A percentile compares a stretch with the other conserved stretches of the same genome.
Conservation (phyloP, 495 filamentous ascomycete genomes). For the Trichoderma reesei region DNA sequence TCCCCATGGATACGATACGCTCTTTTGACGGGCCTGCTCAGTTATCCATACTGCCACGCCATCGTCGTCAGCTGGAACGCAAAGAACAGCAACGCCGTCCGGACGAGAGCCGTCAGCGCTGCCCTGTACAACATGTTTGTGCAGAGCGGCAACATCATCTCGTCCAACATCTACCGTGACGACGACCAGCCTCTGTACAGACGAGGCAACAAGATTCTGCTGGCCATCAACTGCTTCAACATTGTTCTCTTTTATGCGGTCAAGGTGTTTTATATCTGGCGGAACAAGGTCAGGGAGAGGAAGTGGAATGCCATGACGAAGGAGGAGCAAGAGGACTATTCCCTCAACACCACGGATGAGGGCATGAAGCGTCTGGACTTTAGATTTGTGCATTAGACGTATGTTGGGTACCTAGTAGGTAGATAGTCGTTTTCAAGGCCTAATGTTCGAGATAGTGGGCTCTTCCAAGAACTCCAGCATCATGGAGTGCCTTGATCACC, state of each 20-base stretch:
- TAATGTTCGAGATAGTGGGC: no score
- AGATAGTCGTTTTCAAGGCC: not conserved
- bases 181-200: slow-evolving; percentile 46
- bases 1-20: slow-evolving; percentile 45
- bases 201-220: slow-evolving; percentile 40
- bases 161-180: slow-evolving; percentile 44
- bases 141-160: slow-evolving; percentile 40
- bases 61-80: slow-evolving; percentile 52
- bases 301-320: slow-evolving; percentile 30
- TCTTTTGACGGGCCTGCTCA: slow-evolving; percentile 42
- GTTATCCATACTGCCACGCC: slow-evolving; percentile 53
- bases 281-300: slow-evolving; percentile 26
- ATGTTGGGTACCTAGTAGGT: not conserved
- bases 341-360: slow-evolving; percentile 21
- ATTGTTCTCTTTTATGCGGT: slow-evolving; percentile 24
- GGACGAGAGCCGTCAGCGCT: slow-evolving; percentile 50
- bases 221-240: slow-evolving; percentile 35
- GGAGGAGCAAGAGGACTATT: slow-evolving; percentile 28
- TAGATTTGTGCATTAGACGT: slow-evolving; percentile 20
- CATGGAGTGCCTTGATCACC: no score
- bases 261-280: slow-evolving; percentile 32
- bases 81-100: slow-evolving; percentile 51
- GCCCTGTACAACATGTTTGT: slow-evolving; percentile 40
- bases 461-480: no score
- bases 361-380: slow-evolving; percentile 24